A percentile compares a stretch with the other conserved stretches of the same genome.
These are phyloP conservation scores for Syzygium aqueum DNA, from an alignment of 345 rosid species.

Conservation along the genomic window DNA sequence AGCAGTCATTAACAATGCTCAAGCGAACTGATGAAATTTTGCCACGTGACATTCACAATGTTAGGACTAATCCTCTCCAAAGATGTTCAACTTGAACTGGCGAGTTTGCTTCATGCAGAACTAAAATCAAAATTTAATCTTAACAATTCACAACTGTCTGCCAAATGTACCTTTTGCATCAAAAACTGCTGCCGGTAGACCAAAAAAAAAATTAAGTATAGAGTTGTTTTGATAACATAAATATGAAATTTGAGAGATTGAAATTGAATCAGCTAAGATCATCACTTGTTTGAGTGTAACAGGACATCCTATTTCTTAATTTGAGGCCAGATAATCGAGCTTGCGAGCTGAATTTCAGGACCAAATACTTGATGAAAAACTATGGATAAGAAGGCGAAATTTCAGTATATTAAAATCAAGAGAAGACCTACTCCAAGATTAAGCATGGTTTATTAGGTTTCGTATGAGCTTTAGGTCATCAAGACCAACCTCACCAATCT, in stretches of 20 bases:
- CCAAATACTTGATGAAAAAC: not conserved
- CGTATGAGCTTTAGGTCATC: slow-evolving; percentile 13
- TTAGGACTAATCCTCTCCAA: not conserved
- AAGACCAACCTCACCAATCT: slow-evolving; percentile 3
- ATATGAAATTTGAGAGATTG: not conserved
- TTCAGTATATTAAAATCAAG: not conserved
- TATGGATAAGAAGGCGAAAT: not conserved
- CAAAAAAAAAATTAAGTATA: not conserved
- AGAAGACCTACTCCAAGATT: not conserved
- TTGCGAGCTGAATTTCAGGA: not conserved
- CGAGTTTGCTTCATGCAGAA: not conserved
- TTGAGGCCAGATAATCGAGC: not conserved
- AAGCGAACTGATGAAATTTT: not conserved
- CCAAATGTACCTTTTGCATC: not conserved
- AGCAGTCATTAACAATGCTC: not conserved
- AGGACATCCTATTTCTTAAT: not conserved
- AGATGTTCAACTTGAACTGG: not conserved
- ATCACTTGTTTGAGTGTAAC: not conserved
- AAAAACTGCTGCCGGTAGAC: not conserved
- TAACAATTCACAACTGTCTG: not conserved
- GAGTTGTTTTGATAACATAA: not conserved
- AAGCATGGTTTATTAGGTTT: not conserved
- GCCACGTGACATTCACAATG: not conserved
- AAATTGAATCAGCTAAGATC: not conserved
- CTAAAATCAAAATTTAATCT: not conserved